A percentile compares a stretch with the other conserved stretches of the same genome.
Conservation (phyloP, 768 basidiomycete genomes). For the Basidioascus undulatus region DNA sequence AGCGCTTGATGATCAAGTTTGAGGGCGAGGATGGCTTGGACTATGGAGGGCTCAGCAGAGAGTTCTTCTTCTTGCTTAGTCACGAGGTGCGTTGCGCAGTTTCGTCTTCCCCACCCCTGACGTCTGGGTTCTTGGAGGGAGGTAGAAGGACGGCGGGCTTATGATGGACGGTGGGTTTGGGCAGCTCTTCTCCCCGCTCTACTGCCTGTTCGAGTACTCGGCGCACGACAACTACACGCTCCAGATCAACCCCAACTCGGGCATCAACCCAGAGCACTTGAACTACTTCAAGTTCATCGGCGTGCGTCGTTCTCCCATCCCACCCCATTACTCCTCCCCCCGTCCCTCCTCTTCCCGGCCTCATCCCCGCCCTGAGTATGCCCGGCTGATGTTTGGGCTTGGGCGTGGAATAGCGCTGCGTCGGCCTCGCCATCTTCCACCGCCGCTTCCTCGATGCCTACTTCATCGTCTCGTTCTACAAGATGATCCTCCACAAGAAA, state of each 20-base stretch:
- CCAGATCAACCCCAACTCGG: constrained; percentile 84
- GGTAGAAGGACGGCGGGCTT: no score
- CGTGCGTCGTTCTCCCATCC: no score
- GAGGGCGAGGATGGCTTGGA: constrained; percentile 88
- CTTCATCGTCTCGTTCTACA: constrained; percentile 99
- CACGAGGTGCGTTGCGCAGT: constrained; percentile 89
- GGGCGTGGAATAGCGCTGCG: no score
- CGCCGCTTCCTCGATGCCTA: constrained; percentile 96
- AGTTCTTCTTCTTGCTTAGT: constrained; percentile 98
- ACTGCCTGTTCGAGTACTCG: constrained; percentile 97
- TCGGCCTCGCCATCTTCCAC: constrained; percentile 95
- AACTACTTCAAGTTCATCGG: constrained; percentile 99
- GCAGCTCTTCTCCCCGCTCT: constrained; percentile 76
- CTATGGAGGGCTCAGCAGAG: constrained; percentile 83
- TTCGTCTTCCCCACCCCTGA: background rate
- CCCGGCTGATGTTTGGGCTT: no score
- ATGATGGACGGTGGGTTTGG: no score
- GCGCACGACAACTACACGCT: constrained; percentile 99
- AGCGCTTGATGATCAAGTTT: constrained; percentile 98
- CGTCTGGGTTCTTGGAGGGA: background rate
- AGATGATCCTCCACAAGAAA: constrained; percentile 98
- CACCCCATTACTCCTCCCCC: no score
- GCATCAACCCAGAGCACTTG: constrained; percentile 93
- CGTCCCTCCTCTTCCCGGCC: no score
- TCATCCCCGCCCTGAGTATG: no score